These are phyloP conservation scores for Yamadazyma diospyri DNA, from an alignment of 1,139 yeast species.

Conservation along the genomic window DNA sequence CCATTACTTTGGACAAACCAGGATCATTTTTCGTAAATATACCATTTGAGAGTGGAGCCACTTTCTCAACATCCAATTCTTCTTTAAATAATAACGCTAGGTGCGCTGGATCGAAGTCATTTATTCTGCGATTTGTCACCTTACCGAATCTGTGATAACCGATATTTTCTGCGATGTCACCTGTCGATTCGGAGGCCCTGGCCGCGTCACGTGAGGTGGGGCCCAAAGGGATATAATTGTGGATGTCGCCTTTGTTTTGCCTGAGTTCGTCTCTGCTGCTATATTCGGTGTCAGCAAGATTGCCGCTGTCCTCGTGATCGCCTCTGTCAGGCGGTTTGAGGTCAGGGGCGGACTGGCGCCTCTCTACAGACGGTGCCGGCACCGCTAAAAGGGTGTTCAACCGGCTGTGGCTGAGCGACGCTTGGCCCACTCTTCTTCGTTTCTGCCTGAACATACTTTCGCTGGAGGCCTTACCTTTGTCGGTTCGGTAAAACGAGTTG, in stretches of 20 bases:
- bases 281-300: conserved; percentile 1
- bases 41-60: conserved; percentile 15
- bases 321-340: not conserved
- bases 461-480: not conserved
- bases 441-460: conserved; percentile 7
- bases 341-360: too few relatives aligned
- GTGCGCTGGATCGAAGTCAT: conserved; percentile 6
- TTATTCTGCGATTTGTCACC: not conserved
- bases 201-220: not conserved
- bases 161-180: not conserved
- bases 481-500: too few relatives aligned
- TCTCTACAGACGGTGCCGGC: not conserved
- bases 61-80: conserved; percentile 12
- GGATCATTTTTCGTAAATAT: conserved; percentile 9
- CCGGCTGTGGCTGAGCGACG: not conserved
- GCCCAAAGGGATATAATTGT: not conserved
- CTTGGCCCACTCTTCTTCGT: conserved; percentile 6
- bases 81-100: conserved; percentile 9
- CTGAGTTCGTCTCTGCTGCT: conserved; percentile 1
- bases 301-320: conserved; percentile 1
- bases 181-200: not conserved
- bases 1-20: not conserved
- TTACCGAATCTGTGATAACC: conserved; percentile 1
- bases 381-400: not conserved
- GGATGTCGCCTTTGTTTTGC: not conserved